phyloP scores from a whole-genome alignment of 768 basidiomycete genomes.

The Xerocomus brunneocitrinus region DNA sequence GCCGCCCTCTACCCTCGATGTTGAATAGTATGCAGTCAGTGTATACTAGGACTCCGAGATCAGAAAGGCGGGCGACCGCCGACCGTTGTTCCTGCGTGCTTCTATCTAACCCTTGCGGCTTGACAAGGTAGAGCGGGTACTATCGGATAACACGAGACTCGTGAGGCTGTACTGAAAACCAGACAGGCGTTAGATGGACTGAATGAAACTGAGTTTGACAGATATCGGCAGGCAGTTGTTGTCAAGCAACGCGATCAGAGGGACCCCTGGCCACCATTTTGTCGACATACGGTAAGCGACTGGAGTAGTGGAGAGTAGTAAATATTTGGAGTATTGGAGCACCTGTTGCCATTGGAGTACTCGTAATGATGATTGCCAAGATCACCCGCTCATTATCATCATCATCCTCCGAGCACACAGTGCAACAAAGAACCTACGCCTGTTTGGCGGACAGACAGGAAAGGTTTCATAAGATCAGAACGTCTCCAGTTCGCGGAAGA shows the following conservation, averaged over 20 bases:
- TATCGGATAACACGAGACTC: background rate
- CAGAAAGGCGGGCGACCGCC: too few relatives aligned
- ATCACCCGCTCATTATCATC: background rate
- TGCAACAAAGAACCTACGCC: too few relatives aligned
- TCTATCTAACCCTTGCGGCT: too few relatives aligned
- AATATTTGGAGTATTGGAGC: background rate
- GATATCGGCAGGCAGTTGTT: background rate
- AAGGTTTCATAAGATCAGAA: too few relatives aligned
- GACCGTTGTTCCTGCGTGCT: too few relatives aligned
- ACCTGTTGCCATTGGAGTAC: background rate
- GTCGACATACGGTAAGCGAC: too few relatives aligned
- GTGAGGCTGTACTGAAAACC: background rate
- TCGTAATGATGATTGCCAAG: background rate
- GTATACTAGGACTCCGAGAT: too few relatives aligned
- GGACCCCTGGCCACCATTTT: background rate
- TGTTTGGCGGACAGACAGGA: too few relatives aligned
- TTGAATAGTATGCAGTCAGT: too few relatives aligned
- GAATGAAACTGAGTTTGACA: background rate
- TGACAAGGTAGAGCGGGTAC: too few relatives aligned
- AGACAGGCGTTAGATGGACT: background rate
- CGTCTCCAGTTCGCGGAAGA: background rate
- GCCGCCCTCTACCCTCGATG: too few relatives aligned
- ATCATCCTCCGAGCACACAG: background rate
- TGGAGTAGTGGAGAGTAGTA: background rate
- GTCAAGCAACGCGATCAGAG: background rate